Percentiles rank a stretch among this genome's conserved stretches.
phyloP scores from a whole-genome alignment of 345 rosid species.

The Erysimum cheiranthoides region DNA sequence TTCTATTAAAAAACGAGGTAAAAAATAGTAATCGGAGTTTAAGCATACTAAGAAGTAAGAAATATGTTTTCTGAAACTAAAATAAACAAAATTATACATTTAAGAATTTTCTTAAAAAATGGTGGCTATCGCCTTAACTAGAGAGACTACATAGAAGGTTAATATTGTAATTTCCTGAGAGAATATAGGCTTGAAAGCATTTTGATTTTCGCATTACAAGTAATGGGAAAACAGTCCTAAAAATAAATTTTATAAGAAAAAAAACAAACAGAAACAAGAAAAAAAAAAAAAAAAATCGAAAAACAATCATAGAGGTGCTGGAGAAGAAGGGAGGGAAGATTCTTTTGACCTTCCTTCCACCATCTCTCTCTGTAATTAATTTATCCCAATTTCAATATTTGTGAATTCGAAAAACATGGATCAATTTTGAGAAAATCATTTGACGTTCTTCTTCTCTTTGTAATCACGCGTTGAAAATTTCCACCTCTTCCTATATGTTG shows the following conservation, averaged over 20 bases:
- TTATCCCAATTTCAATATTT: neutral
- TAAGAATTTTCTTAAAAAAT: too few relatives aligned
- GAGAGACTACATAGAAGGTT: neutral
- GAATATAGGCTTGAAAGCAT: too few relatives aligned
- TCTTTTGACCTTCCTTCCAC: conserved; percentile 43
- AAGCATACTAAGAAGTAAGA: too few relatives aligned
- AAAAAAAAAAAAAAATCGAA: neutral
- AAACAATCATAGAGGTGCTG: conserved; percentile 38
- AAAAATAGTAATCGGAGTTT: too few relatives aligned
- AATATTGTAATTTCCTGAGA: neutral
- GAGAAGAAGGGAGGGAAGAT: conserved; percentile 40
- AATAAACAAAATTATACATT: too few relatives aligned
- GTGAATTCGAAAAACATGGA: neutral
- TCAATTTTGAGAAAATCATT: conserved; percentile 3
- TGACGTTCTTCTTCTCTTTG: conserved; percentile 33
- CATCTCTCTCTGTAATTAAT: conserved; percentile 20
- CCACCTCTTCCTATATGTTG: conserved; percentile 13
- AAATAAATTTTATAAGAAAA: neutral
- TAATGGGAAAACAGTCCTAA: neutral
- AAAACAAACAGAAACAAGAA: neutral
- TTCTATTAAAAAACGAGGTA: too few relatives aligned
- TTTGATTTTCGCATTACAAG: neutral
- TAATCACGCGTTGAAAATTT: conserved; percentile 37
- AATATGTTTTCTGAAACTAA: too few relatives aligned
- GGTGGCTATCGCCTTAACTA: too few relatives aligned